These are phyloP conservation scores for Cladosporium colombiae DNA, from an alignment of 2,329 filamentous ascomycete genomes.

Conservation along the genomic window DNA sequence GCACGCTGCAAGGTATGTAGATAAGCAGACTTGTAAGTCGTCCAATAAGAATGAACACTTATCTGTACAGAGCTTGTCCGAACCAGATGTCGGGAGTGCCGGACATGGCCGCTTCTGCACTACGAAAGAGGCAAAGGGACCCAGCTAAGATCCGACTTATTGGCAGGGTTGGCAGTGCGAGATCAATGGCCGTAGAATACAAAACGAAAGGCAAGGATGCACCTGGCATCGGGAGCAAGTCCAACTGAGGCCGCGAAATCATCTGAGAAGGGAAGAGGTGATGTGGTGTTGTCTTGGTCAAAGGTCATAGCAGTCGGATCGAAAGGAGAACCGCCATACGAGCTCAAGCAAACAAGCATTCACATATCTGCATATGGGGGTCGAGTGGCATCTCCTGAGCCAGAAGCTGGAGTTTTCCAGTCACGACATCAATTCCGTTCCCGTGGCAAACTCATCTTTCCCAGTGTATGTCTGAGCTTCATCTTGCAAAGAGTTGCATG, in stretches of 20 bases:
- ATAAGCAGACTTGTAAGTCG: neutral
- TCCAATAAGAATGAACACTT: neutral
- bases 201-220: neutral
- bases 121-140: slow-evolving; percentile 3
- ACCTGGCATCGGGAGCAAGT: neutral
- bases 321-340: neutral
- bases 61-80: neutral
- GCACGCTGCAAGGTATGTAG: slow-evolving; percentile 7
- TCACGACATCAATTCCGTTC: too few relatives aligned
- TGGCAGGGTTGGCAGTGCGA: neutral
- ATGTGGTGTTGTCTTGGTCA: neutral
- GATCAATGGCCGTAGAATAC: neutral
- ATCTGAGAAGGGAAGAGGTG: too few relatives aligned
- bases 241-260: too few relatives aligned
- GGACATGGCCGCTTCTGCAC: neutral
- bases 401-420: neutral
- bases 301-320: neutral
- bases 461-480: too few relatives aligned
- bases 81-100: neutral
- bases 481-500: too few relatives aligned
- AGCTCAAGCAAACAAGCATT: too few relatives aligned
- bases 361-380: neutral
- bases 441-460: too few relatives aligned
- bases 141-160: neutral
- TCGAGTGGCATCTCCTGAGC: neutral